Base-by-base conservation (phyloP, 371 early-diverging fungal species). In the Mortierella sp. region DNA sequence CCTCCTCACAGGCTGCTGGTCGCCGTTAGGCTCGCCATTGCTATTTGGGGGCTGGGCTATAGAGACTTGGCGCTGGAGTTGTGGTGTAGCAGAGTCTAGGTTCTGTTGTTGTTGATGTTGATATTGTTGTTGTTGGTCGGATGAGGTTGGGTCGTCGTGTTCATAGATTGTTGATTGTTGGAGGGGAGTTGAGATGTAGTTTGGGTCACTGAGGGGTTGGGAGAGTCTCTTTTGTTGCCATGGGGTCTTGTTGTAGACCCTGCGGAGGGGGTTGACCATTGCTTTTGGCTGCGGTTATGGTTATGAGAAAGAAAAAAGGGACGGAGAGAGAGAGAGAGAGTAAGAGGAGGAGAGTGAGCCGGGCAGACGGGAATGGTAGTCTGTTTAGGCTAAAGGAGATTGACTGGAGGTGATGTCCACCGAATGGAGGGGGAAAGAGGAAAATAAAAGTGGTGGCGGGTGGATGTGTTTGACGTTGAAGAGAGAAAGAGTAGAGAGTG, bases 201-300 rank as follows among this genome's bases (percentile, higher is more conserved):
- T 83, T 10, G 83, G 83, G 69, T 83, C 83, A 16, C 31, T 63
- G 61, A 83, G 66, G 68, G 83, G 83, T 31, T 78, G 47, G 29
- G 70, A 70, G 19, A 81, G 75, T 67, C 79, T 72, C 22, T 37
- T 63, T 67, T 83, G 83, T 29, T 75, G 73, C 83, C 83, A 78
- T 55, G 83, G 76, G 34, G 83, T 78, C 47, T 61, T 74, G 79
- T 75, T 74, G 61, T 78, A 78, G 45, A 83, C 66, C 72, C 64
- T 74, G 19, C 66, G 40, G 58, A 83, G 52, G 43, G 73, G 31
- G 48, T 75, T 75, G 40, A 78, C 79, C 83, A 83, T 83, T 66
- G 34, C n/a, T 48, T 29, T 22, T 13, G 79, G 48, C 40, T 69
- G n/a, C 29, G 44, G 19, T 41, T 31, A 44, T n/a, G n/a, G n/a